A percentile compares a stretch with the other conserved stretches of the same genome.
phyloP scores from a whole-genome alignment of 139 green algal genomes.

The Chlamydomonas asymmetrica region DNA sequence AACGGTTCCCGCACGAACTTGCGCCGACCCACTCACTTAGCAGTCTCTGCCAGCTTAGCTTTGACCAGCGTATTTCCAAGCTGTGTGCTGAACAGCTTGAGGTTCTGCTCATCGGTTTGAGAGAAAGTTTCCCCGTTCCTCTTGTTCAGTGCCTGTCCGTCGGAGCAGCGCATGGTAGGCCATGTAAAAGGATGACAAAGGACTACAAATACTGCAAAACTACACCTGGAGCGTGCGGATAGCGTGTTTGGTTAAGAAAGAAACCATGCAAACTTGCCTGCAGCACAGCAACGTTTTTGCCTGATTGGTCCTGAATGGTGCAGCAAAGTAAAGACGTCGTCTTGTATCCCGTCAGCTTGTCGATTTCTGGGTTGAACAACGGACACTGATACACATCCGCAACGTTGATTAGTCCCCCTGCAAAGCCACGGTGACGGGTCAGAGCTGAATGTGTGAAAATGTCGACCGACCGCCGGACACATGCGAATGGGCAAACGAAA shows the following conservation, averaged over 20 bases:
- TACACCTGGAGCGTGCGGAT: not conserved
- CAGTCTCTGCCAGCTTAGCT: slow-evolving; percentile 54
- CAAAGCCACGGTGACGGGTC: not conserved
- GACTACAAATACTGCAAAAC: not conserved
- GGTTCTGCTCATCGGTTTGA: slow-evolving; percentile 51
- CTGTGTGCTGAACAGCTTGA: slow-evolving; percentile 66
- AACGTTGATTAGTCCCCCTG: slow-evolving; percentile 64
- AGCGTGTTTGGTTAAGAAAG: too few species aligned
- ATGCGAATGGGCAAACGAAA: too few species aligned
- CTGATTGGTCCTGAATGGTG: slow-evolving; percentile 53
- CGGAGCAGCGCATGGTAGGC: not conserved
- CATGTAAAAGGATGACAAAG: too few species aligned
- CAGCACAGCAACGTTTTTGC: slow-evolving; percentile 67
- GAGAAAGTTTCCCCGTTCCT: slow-evolving; percentile 47
- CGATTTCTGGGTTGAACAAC: slow-evolving; percentile 60
- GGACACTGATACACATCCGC: slow-evolving; percentile 58
- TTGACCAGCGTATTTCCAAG: slow-evolving; percentile 69
- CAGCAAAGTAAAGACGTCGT: slow-evolving; percentile 68
- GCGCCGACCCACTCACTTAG: slow-evolving; percentile 33
- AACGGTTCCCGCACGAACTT: too few species aligned
- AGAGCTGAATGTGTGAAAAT: too few species aligned
- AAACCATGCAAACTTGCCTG: slow-evolving; percentile 63
- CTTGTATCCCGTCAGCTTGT: slow-evolving; percentile 53
- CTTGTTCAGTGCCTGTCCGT: slow-evolving; percentile 76
- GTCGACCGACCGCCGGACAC: too few species aligned